Conservation (phyloP, 495 filamentous ascomycete genomes). For the Aspergillus affinis region DNA sequence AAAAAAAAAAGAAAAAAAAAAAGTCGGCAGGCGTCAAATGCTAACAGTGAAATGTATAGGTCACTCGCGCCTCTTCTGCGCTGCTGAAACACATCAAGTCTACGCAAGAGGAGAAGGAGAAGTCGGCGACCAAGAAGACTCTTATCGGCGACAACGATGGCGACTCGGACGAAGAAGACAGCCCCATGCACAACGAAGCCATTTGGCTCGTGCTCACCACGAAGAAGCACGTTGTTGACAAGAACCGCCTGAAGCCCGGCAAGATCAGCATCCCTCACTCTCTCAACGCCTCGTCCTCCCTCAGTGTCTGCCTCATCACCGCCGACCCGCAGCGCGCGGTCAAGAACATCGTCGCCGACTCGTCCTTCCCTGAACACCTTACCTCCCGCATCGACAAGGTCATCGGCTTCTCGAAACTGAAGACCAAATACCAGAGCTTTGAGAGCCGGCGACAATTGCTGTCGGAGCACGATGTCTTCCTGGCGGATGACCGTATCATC, state of each 20-base stretch:
- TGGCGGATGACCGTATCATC: slow-evolving; percentile 81
- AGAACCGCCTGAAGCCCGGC: slow-evolving; percentile 74
- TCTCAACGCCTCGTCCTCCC: slow-evolving; percentile 58
- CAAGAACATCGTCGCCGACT: slow-evolving; percentile 79
- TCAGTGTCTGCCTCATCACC: slow-evolving; percentile 79
- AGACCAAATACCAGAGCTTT: slow-evolving; percentile 80
- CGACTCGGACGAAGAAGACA: slow-evolving; percentile 42
- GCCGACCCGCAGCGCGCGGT: slow-evolving; percentile 83
- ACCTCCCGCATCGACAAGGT: slow-evolving; percentile 74
- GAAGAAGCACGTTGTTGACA: slow-evolving; percentile 81
- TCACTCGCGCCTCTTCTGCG: slow-evolving; percentile 75
- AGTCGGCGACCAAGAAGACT: slow-evolving; percentile 63
- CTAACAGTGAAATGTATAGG: slow-evolving; percentile 45
- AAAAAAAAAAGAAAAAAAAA: neutral
- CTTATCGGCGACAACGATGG: slow-evolving; percentile 64
- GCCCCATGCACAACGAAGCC: slow-evolving; percentile 54
- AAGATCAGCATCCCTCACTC: slow-evolving; percentile 67
- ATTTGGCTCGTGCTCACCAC: slow-evolving; percentile 86
- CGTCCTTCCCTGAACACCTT: slow-evolving; percentile 71
- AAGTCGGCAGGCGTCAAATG: neutral
- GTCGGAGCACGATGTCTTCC: slow-evolving; percentile 81
- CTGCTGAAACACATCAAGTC: slow-evolving; percentile 78
- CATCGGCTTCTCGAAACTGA: slow-evolving; percentile 79
- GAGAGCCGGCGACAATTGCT: slow-evolving; percentile 83
- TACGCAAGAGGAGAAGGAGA: slow-evolving; percentile 56